These are phyloP conservation scores for Suillus spraguei DNA, from an alignment of 768 basidiomycete genomes.

Conservation along the genomic window DNA sequence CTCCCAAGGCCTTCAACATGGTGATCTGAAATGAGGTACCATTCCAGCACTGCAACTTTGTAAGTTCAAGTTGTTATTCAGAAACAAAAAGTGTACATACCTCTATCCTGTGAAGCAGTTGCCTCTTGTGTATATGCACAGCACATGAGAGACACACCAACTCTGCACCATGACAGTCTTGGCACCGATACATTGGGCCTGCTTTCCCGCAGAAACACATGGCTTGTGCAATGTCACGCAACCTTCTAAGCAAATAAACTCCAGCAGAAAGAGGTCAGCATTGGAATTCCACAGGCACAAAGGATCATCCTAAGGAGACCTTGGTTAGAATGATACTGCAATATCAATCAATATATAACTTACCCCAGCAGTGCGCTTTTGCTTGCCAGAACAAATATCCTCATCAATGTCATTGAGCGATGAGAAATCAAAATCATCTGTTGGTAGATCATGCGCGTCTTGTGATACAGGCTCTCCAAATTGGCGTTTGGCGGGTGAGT, in stretches of 20 bases:
- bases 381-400: neutral
- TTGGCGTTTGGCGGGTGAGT: neutral
- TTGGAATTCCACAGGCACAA: conserved; percentile 1
- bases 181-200: neutral
- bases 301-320: conserved; percentile 6
- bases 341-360: neutral
- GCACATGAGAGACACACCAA: conserved; percentile 1
- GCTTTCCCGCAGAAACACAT: neutral
- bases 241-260: conserved; percentile 6
- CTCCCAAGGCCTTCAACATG: conserved; percentile 23
- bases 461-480: neutral
- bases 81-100: too few species aligned
- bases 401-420: neutral
- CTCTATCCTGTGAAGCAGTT: conserved; percentile 2
- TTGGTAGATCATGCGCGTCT: neutral
- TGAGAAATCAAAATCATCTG: neutral
- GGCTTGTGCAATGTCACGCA: neutral
- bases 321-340: neutral
- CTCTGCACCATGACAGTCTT: neutral
- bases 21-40: conserved; percentile 19
- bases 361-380: neutral
- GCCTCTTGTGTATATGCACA: neutral
- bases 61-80: too few species aligned
- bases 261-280: neutral
- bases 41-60: conserved; percentile 20